Evolutionary conservation across 257 asterid species (phyloP).

Genomic region (Coffea canephora): DNA sequence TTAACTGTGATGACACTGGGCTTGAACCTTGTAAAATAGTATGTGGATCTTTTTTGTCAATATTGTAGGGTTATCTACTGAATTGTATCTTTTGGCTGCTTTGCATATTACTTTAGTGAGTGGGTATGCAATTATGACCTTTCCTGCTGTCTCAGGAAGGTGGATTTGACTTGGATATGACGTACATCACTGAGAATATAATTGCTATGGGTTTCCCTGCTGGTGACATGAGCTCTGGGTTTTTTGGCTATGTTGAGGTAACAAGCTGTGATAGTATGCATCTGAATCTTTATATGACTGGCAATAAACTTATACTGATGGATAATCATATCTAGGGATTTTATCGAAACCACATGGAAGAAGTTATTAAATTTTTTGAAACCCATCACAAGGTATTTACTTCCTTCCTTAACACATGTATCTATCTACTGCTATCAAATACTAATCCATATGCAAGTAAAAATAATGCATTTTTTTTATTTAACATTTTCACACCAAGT

Average conservation of each 20-base stretch:
- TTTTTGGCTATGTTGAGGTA: conserved; percentile 97
- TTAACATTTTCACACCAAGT: not conserved
- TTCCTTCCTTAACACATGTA: not conserved
- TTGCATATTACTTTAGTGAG: not conserved
- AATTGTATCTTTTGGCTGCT: not conserved
- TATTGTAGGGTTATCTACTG: not conserved
- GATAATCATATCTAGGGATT: conserved; percentile 58
- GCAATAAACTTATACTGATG: conserved; percentile 27
- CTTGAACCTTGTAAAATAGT: not conserved
- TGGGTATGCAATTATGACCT: conserved; percentile 17
- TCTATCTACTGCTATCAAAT: not conserved
- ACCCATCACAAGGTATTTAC: conserved; percentile 85
- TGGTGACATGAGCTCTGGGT: conserved; percentile 99
- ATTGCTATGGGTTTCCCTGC: conserved; percentile 99
- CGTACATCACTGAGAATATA: conserved; percentile 98
- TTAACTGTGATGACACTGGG: not conserved
- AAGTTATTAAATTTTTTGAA: conserved; percentile 92
- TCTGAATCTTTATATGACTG: conserved; percentile 11
- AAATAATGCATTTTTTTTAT: not conserved
- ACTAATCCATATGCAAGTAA: no score
- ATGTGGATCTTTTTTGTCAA: not conserved
- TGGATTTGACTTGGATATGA: conserved; percentile 97
- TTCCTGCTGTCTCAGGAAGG: conserved; percentile 65
- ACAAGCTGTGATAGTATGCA: conserved; percentile 8
- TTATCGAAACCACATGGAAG: conserved; percentile 99